Conservation (phyloP, 345 rosid species). For the Euphorbia tirucalli region DNA sequence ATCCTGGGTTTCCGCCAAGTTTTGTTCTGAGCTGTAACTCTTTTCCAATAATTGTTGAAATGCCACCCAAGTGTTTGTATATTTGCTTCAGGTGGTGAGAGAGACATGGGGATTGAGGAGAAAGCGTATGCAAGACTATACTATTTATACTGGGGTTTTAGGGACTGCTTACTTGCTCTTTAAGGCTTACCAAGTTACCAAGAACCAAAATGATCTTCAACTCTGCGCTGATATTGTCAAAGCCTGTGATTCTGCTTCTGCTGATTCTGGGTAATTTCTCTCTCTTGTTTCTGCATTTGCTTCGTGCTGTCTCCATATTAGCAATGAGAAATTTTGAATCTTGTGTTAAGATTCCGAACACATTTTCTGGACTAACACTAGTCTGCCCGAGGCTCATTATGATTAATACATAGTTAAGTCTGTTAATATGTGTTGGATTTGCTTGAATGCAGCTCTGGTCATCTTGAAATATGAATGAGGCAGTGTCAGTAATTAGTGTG, state of each 20-base stretch:
- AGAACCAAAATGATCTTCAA: slow-evolving; percentile 46
- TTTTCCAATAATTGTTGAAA: background rate
- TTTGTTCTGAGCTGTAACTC: background rate
- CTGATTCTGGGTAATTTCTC: slow-evolving; percentile 41
- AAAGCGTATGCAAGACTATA: slow-evolving; percentile 48
- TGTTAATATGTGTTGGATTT: background rate
- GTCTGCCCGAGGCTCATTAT: background rate
- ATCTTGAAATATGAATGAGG: background rate
- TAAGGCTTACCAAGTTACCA: slow-evolving; percentile 48
- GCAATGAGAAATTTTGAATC: background rate
- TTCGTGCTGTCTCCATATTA: too few species aligned
- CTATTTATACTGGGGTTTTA: slow-evolving; percentile 54
- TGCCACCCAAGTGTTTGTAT: background rate
- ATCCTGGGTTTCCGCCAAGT: background rate
- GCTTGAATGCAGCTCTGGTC: background rate
- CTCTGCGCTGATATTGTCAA: slow-evolving; percentile 50
- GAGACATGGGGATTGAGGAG: slow-evolving; percentile 54
- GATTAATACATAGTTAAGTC: background rate
- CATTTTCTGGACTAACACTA: background rate
- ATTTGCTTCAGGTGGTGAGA: slow-evolving; percentile 44
- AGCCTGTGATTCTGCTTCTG: slow-evolving; percentile 66
- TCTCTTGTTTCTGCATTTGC: background rate
- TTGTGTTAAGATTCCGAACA: background rate
- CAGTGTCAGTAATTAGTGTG: background rate
- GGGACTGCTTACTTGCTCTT: slow-evolving; percentile 66